Evolutionary conservation across 2,329 filamentous ascomycete species (phyloP), one percentile per base, ranked within the genome.

Genomic region (Cercospora brassicicola): DNA sequence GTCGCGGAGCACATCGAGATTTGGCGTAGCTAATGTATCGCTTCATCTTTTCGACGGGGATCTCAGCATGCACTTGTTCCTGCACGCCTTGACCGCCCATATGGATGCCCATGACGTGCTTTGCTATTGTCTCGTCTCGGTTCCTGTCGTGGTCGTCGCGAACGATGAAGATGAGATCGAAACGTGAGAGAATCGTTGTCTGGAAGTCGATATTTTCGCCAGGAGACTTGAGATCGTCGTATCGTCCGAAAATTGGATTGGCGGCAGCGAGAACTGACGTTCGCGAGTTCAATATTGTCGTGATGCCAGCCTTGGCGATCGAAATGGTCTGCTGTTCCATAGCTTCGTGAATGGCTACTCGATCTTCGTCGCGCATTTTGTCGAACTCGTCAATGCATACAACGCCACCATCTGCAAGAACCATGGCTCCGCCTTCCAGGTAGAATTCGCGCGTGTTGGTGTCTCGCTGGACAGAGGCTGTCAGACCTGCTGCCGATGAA

Each of bases 301-400:
- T 99, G 77, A 99, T 99, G 75, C 95, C 95, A 0, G 95, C 95
- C 82, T 99, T 98, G 71, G 95, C 95, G 75, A 99, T 98, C 10
- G 95, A 98, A 69, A 99, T 99, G 0, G 95, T 99, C 81, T 99
- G 95, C 82, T 99, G 95, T 79, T 99, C 95, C 95, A 99, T 99
- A 67, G 95, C 95, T 86, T 99, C 95, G 85, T 99, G 95, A 73
- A 99, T 99, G 1, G 95, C 95, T 6, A 98, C 95, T 74, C 95
- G 88, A 76, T 99, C 95, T 80, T 99, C 95, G 78, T 99, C 95
- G 70, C 95, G 88, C 95, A 99, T 99, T 85, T 99, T 99, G 83
- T 99, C 95, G 78, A 99, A 99, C 81, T 99, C 95, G 78, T 99
- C 95, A 74, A 99, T 99, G 80, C 95, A 98, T 9, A 98, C 95